phyloP scores from a whole-genome alignment of 768 basidiomycete genomes.

The Boletus pseudopeckii region DNA sequence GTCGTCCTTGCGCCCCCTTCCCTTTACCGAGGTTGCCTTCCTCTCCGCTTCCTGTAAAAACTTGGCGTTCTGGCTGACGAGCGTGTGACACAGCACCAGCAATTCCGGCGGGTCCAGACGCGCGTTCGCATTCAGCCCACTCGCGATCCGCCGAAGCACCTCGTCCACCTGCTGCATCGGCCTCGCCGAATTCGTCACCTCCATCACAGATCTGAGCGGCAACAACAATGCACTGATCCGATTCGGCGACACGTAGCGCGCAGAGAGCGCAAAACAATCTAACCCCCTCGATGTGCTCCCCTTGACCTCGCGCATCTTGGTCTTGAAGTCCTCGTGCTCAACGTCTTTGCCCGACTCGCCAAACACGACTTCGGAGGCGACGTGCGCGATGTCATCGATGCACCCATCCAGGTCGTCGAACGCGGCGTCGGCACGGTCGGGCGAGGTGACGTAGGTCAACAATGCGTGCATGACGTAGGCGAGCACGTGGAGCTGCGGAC shows the following conservation, averaged over 20 bases:
- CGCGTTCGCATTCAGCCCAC: conserved; percentile 81
- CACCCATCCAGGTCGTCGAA: conserved; percentile 72
- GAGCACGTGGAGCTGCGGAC: conserved; percentile 91
- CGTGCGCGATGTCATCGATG: conserved; percentile 72
- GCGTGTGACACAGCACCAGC: conserved; percentile 79
- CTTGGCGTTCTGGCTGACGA: conserved; percentile 86
- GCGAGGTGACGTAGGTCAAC: conserved; percentile 73
- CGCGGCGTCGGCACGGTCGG: conserved; percentile 42
- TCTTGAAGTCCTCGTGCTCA: conserved; percentile 86
- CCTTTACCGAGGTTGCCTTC: conserved; percentile 30
- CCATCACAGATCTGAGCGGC: conserved; percentile 81
- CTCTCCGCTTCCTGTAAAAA: conserved; percentile 67
- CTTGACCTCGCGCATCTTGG: conserved; percentile 89
- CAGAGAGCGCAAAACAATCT: conserved; percentile 80
- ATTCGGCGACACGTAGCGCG: conserved; percentile 71
- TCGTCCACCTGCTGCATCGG: conserved; percentile 86
- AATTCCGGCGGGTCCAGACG: conserved; percentile 67
- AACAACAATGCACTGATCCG: conserved; percentile 73
- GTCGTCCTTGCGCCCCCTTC: conserved; percentile 42
- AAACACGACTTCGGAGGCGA: conserved; percentile 89
- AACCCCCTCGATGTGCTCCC: conserved; percentile 79
- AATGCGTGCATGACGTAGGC: conserved; percentile 82
- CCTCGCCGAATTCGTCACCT: conserved; percentile 77
- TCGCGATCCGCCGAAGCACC: conserved; percentile 75
- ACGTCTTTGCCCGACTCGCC: conserved; percentile 91